These are phyloP conservation scores for Botrytis squamosa DNA, from an alignment of 2,329 filamentous ascomycete genomes.

Conservation along the genomic window DNA sequence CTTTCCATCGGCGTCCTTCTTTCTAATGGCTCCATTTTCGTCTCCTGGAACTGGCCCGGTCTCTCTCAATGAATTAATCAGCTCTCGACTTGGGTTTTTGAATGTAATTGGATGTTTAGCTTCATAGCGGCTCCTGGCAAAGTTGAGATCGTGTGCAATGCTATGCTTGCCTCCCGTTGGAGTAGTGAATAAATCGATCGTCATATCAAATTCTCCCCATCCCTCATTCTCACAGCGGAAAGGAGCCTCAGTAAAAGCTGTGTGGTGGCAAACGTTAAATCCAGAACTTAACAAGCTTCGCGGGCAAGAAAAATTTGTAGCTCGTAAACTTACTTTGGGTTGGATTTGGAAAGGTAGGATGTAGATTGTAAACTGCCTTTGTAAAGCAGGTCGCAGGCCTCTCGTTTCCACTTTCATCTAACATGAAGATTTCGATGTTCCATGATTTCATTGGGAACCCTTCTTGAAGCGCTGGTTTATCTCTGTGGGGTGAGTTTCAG, in stretches of 20 bases:
- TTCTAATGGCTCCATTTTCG: slow-evolving; percentile 60
- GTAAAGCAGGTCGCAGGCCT: slow-evolving; percentile 82
- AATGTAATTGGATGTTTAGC: slow-evolving; percentile 78
- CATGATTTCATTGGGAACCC: slow-evolving; percentile 92
- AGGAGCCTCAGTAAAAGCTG: slow-evolving; percentile 78
- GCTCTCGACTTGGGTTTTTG: slow-evolving; percentile 87
- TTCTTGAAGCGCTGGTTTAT: slow-evolving; percentile 77
- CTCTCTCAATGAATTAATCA: slow-evolving; percentile 76
- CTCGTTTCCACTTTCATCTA: slow-evolving; percentile 85
- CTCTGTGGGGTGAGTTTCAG: slow-evolving; percentile 47
- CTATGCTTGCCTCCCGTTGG: slow-evolving; percentile 82
- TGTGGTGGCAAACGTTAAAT: slow-evolving; percentile 17
- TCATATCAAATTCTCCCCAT: slow-evolving; percentile 98
- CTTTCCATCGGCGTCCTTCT: slow-evolving; percentile 67
- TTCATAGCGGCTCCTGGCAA: slow-evolving; percentile 78
- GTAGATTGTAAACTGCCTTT: slow-evolving; percentile 88
- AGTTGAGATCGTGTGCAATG: slow-evolving; percentile 89
- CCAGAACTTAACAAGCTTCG: neutral
- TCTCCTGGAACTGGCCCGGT: slow-evolving; percentile 82
- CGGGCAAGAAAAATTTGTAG: neutral
- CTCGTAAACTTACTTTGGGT: slow-evolving; percentile 67
- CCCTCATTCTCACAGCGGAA: slow-evolving; percentile 92
- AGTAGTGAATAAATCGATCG: slow-evolving; percentile 75
- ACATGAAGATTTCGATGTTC: slow-evolving; percentile 80
- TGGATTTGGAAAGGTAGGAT: slow-evolving; percentile 88